Evolutionary conservation across 2,329 filamentous ascomycete species (phyloP).

Genomic region (Penicillium sp.): DNA sequence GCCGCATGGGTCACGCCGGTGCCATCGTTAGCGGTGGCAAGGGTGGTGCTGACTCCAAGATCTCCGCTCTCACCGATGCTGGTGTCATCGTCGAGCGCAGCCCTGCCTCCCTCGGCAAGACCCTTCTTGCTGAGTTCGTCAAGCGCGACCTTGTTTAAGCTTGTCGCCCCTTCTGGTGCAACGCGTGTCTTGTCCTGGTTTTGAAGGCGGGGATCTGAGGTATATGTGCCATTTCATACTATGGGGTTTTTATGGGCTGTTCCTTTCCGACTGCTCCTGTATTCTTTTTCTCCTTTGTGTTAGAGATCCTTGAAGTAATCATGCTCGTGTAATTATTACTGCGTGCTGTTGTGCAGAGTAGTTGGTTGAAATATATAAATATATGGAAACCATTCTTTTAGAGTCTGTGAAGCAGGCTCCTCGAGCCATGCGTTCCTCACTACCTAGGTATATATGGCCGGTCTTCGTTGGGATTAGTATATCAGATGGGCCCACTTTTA

Average conservation of each 20-base stretch:
- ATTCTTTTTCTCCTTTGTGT: conserved; percentile 27
- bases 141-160: conserved; percentile 83
- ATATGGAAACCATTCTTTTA: not conserved
- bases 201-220: conserved; percentile 14
- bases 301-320: conserved; percentile 33
- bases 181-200: conserved; percentile 13
- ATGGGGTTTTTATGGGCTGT: conserved; percentile 18
- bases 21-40: conserved; percentile 96
- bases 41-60: conserved; percentile 97
- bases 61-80: conserved; percentile 80
- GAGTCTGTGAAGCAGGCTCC: not conserved
- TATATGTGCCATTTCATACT: conserved; percentile 18
- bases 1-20: conserved; percentile 97
- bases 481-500: not conserved
- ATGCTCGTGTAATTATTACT: conserved; percentile 25
- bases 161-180: conserved; percentile 11
- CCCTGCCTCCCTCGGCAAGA: conserved; percentile 84
- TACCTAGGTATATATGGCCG: not conserved
- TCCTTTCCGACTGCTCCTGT: conserved; percentile 19
- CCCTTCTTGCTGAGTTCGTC: conserved; percentile 89
- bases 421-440: not conserved
- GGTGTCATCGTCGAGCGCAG: conserved; percentile 95
- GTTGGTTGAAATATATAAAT: not conserved
- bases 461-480: not conserved
- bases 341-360: conserved; percentile 6